Base-by-base conservation (phyloP, 768 basidiomycete species). In the Xerocomellus amylosporus region DNA sequence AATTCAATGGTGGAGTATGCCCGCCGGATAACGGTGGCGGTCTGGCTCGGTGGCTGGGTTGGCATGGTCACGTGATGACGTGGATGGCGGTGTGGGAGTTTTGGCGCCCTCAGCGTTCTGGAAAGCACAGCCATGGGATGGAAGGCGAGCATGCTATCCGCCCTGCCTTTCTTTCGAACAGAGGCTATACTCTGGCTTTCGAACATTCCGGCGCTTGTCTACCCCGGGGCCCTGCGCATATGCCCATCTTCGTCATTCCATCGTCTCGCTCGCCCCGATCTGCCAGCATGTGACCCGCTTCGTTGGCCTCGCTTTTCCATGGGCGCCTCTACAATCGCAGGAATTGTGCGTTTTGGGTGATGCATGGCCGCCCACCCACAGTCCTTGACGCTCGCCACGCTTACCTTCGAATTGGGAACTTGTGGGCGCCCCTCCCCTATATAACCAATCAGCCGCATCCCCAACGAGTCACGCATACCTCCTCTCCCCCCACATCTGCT, bases 61-160 rank as follows among this genome's bases (percentile, higher is more conserved):
- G 38, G 42, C 5, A 9, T 22, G 19, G 39, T 60, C 64, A 65
- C 64, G 41, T 65, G 64, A 63, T 26, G 24, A 15, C 3, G 1
- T 0, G 7, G 12, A 37, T 52, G 50, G 63, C 63, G 4, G 59
- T 62, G 56, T 30, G 39, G 14, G 17, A 15, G 12, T 28, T 2
- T 36, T 36, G 40, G 4, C 44, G 45, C 12, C 51, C 14, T 28
- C 24, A 22, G 17, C 12, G 31, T 62, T 59, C 59, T 51, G 47
- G 56, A 66, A 64, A 24, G 49, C 64, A 64, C 64, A 45, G 63
- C 63, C 53, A 19, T 38, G 14, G 10, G 14, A 50, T 50, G 49
- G 40, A 50, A 43, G 36, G 6, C 4, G 36, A 36, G 13, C 4
- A 36, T 17, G 17, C 58, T 51, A 36, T 51, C 15, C 38, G 7